Evolutionary conservation across 495 filamentous ascomycete genomes (phyloP).

Genomic region (Aspergillus sparsus): DNA sequence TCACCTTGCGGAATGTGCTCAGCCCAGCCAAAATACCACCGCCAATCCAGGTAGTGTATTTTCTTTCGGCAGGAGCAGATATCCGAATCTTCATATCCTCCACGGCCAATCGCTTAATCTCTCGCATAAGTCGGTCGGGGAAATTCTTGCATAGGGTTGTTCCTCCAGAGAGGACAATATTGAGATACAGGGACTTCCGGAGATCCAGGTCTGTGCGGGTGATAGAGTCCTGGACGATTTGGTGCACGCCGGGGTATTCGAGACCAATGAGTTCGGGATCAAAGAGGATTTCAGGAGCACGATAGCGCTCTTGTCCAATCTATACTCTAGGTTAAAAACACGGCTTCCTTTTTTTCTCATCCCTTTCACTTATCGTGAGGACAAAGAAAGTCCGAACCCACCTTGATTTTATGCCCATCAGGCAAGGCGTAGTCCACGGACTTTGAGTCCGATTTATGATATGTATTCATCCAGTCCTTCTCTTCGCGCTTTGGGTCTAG

Average conservation of each 20-base stretch:
- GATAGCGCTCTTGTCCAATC: slow-evolving; percentile 89
- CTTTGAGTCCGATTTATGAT: slow-evolving; percentile 61
- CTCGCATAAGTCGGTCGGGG: slow-evolving; percentile 87
- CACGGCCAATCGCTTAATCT: slow-evolving; percentile 89
- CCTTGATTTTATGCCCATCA: slow-evolving; percentile 90
- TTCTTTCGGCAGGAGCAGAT: slow-evolving; percentile 93
- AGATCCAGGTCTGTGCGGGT: slow-evolving; percentile 97
- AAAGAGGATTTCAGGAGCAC: slow-evolving; percentile 96
- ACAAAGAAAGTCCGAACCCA: slow-evolving; percentile 34
- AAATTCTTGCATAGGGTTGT: slow-evolving; percentile 92
- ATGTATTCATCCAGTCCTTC: slow-evolving; percentile 80
- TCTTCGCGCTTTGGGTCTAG: slow-evolving; percentile 90
- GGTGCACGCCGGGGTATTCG: slow-evolving; percentile 95
- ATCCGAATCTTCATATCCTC: slow-evolving; percentile 99
- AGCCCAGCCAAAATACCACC: slow-evolving; percentile 95
- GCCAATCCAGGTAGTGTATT: slow-evolving; percentile 98
- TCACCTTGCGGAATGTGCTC: slow-evolving; percentile 97
- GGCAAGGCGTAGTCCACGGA: slow-evolving; percentile 84
- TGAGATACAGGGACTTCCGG: slow-evolving; percentile 88
- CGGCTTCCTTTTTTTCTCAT: not conserved
- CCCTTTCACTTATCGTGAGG: not conserved
- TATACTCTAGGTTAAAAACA: slow-evolving; percentile 30
- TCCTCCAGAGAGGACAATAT: slow-evolving; percentile 95
- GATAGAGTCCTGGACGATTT: slow-evolving; percentile 96
- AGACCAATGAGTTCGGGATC: slow-evolving; percentile 95